These are phyloP conservation scores for Syzygium aqueum DNA, from an alignment of 345 rosid genomes.

Conservation along the genomic window DNA sequence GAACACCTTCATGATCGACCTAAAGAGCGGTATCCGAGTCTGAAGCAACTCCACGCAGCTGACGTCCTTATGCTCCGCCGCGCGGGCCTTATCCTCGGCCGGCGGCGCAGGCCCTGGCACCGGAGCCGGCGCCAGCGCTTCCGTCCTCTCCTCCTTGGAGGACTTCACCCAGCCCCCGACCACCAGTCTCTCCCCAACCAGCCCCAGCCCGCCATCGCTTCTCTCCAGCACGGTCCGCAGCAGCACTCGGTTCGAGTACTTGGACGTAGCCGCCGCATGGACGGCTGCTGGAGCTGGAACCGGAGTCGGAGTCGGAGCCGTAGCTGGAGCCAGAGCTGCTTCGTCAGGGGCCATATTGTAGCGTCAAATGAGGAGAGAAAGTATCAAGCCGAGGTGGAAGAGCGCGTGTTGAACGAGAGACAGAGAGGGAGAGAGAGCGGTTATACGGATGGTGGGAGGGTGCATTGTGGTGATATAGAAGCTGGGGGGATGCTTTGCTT, in stretches of 20 bases:
- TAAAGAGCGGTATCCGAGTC: constrained; percentile 50
- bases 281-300: background rate
- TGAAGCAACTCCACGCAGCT: constrained; percentile 64
- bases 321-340: background rate
- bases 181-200: constrained; percentile 40
- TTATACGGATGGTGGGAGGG: background rate
- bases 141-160: constrained; percentile 45
- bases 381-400: background rate
- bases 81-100: constrained; percentile 2
- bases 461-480: constrained; percentile 21
- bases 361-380: background rate
- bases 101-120: constrained; percentile 5
- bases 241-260: constrained; percentile 57
- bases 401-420: background rate
- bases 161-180: constrained; percentile 96
- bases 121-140: constrained; percentile 11
- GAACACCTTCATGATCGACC: constrained; percentile 45
- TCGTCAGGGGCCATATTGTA: constrained; percentile 16
- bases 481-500: constrained; percentile 32
- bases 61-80: constrained; percentile 17
- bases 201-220: constrained; percentile 32
- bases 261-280: constrained; percentile 4
- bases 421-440: background rate
- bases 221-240: constrained; percentile 40
- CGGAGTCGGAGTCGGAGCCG: background rate